Evolutionary conservation across 2,329 filamentous ascomycete genomes (phyloP), one percentile per base, ranked within the genome.

Genomic region (Lecanoromycetidae sp.): DNA sequence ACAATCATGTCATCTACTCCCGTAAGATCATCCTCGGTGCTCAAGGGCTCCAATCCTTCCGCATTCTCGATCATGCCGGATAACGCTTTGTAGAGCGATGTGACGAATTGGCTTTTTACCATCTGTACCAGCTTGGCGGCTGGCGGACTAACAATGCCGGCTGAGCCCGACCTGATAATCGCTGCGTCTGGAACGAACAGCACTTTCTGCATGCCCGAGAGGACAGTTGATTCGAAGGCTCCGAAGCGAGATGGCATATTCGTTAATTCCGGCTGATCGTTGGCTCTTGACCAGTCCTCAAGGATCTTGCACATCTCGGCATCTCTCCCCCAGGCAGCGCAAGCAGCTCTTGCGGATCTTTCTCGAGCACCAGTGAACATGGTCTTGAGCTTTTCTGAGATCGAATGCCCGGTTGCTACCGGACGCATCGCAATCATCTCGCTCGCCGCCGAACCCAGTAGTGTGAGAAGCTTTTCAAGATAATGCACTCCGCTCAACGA

Each of bases 61-160:
- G 91, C 90, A 63, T 94, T 96, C 65, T 96, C 91, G 1, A 98
- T 87, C 79, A 98, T 90, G 19, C 90, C 91, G 57, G 86, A 93
- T 30, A 98, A 68, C 5, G 87, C 87, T 63, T 94, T 94, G 66
- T 96, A 96, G 35, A 98, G 69, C 49, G 88, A 94, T 5, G 83
- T 87, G 13, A 94, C 87, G 59, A 98, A 98, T 60, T 94, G 87
- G 54, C 80, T 83, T 54, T 88, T 78, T 13, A 96, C 87, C 77
- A 88, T 87, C 62, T 94, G 85, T 35, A 96, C 70, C 35, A 95
- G 69, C 63, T 96, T 98, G 6, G 82, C 74, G 29, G 87, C 82
- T 4, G 91, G 93, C 15, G 90, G 82, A 20, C 83, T 76, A 48
- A 96, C 80, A 54, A 98, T 87, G 58, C 86, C 80, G 38, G 73